Evolutionary conservation across 345 rosid species (phyloP), one percentile per base, ranked within the genome.

Genomic region (Linum trigynum): DNA sequence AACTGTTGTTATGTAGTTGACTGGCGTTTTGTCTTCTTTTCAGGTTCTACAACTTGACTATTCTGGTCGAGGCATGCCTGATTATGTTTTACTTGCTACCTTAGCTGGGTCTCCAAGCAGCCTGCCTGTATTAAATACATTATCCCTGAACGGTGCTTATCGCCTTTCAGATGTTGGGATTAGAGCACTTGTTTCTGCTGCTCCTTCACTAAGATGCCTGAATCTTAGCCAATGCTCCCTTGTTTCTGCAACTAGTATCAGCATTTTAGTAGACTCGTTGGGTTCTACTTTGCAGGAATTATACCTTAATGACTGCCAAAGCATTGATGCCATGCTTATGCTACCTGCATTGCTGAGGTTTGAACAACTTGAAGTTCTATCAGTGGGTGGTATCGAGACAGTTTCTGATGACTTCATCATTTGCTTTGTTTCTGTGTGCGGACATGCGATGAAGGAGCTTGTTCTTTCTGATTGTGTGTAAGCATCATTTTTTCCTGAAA

Each of bases 41-140:
- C 84, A 89, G 98, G 89, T 92, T 71, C 81, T 92, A 66, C 98
- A 92, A 74, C 91, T 92, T 40, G 91, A 86, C 70, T 81, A 75
- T 59, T 83, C 94, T 78, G 98, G 98, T 11, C 87, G 86, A 62
- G 87, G 97, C 74, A 48, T 92, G 84, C 65, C 94, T 51, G 98
- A 92, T 79, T 80, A 80, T 65, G 35, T 63, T 39, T 36, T 92
- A 67, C 72, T 16, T 51, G 67, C 74, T 60, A 81, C 91, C 76
- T 72, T 88, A 72, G 87, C 84, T 53, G 74, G 68, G 68, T 81
- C 89, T 62, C 62, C 80, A 42, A 74, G 79, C 53, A 72, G 82
- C 79, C 80, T 90, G 78, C 86, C 85, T 38, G 57, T 69, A 57
- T 76, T 92, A 48, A 78, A 86, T 55, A 78, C 82, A 62, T 66